phyloP scores from a whole-genome alignment of 768 basidiomycete species.

The Dacryopinax spathularia region DNA sequence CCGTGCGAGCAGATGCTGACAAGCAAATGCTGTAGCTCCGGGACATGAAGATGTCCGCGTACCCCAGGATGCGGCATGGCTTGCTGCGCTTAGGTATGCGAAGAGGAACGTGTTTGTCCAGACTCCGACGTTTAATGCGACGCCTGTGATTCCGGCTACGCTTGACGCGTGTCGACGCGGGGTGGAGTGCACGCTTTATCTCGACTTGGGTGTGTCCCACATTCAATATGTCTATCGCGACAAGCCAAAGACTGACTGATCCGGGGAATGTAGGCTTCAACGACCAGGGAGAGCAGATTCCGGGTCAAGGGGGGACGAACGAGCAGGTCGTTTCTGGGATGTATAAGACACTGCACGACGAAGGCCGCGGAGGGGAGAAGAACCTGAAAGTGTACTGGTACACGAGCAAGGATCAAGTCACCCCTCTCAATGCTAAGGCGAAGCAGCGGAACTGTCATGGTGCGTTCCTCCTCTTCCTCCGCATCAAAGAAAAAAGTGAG shows the following conservation, averaged over 20 bases:
- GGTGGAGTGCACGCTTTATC: conserved; percentile 45
- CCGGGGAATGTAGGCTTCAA: conserved; percentile 25
- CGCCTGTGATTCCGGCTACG: conserved; percentile 43
- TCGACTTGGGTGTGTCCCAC: conserved; percentile 34
- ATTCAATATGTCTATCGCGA: conserved; percentile 27
- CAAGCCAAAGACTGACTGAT: background rate
- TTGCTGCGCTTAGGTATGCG: conserved; percentile 47
- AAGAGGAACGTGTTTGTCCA: conserved; percentile 52
- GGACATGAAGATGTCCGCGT: conserved; percentile 30
- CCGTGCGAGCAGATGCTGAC: background rate
- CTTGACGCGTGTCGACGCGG: conserved; percentile 48
- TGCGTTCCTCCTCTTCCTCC: conserved; percentile 16
- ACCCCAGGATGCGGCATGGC: conserved; percentile 55
- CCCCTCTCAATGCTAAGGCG: conserved; percentile 48
- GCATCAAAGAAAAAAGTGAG: background rate
- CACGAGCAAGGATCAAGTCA: conserved; percentile 47
- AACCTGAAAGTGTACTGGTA: conserved; percentile 45
- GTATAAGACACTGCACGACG: conserved; percentile 36
- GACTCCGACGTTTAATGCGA: conserved; percentile 57
- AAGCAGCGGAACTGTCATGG: conserved; percentile 60
- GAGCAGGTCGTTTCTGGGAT: conserved; percentile 49
- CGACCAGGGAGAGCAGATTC: conserved; percentile 47
- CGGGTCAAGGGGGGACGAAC: conserved; percentile 59
- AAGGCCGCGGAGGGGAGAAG: conserved; percentile 31
- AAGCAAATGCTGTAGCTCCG: conserved; percentile 24